Evolutionary conservation across 2,329 filamentous ascomycete genomes (phyloP).

Genomic region (Fusarium pilosicola): DNA sequence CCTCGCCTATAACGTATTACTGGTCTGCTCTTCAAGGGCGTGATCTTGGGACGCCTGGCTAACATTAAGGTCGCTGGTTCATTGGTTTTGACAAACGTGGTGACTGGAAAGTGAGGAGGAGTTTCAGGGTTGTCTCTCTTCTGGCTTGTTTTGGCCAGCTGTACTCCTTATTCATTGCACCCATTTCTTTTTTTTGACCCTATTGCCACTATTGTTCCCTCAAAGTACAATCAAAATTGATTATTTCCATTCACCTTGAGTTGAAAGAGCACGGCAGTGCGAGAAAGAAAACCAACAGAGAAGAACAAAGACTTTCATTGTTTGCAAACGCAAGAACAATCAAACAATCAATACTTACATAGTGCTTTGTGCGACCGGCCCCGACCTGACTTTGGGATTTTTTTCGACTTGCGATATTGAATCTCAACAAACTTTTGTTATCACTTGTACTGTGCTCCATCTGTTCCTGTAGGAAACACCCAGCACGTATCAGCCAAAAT

Average conservation of each 20-base stretch:
- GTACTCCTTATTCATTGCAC: slow-evolving; percentile 54
- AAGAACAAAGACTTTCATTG: slow-evolving; percentile 41
- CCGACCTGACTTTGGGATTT: slow-evolving; percentile 22
- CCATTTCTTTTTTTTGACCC: slow-evolving; percentile 46
- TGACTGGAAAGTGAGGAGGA: slow-evolving; percentile 52
- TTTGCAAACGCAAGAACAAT: slow-evolving; percentile 41
- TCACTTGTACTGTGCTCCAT: slow-evolving; percentile 38
- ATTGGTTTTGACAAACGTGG: slow-evolving; percentile 44
- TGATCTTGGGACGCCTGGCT: slow-evolving; percentile 42
- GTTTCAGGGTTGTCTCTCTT: slow-evolving; percentile 49
- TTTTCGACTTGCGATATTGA: slow-evolving; percentile 33
- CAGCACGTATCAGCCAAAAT: slow-evolving; percentile 63
- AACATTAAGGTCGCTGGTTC: slow-evolving; percentile 46
- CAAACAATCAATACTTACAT: slow-evolving; percentile 47
- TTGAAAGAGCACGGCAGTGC: slow-evolving; percentile 53
- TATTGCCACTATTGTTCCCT: slow-evolving; percentile 49
- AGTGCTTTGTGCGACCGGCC: slow-evolving; percentile 45
- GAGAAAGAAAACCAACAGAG: slow-evolving; percentile 47
- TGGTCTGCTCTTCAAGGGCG: slow-evolving; percentile 40
- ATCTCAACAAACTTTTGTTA: slow-evolving; percentile 36
- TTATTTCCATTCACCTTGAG: slow-evolving; percentile 54
- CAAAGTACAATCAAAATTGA: slow-evolving; percentile 65
- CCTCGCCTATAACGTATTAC: slow-evolving; percentile 22
- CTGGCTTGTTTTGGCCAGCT: slow-evolving; percentile 50
- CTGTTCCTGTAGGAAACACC: slow-evolving; percentile 43